These are phyloP conservation scores for Senna tora DNA, from an alignment of 306 rosid genomes.

Conservation along the genomic window DNA sequence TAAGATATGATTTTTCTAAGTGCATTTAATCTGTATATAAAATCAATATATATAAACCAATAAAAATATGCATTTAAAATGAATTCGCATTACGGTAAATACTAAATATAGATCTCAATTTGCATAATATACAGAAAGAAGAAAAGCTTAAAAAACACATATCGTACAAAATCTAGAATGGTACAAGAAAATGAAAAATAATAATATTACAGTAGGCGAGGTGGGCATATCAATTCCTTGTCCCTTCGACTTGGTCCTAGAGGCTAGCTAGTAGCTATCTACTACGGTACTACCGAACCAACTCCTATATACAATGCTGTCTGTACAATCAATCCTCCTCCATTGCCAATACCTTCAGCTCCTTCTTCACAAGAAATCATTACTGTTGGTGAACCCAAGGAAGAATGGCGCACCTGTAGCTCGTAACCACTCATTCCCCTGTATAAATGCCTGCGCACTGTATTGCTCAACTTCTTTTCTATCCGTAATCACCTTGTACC, in stretches of 20 bases:
- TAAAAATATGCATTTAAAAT: too few species aligned
- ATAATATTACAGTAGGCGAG: neutral
- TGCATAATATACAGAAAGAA: too few species aligned
- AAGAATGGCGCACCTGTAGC: slow-evolving; percentile 29
- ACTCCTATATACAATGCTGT: too few species aligned
- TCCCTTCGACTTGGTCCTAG: neutral
- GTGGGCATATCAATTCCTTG: neutral
- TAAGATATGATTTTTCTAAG: too few species aligned
- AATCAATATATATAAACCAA: too few species aligned
- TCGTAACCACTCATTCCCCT: slow-evolving; percentile 39
- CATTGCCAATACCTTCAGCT: too few species aligned
- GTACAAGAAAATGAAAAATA: too few species aligned
- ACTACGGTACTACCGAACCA: neutral
- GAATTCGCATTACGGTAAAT: too few species aligned
- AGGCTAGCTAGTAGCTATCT: neutral
- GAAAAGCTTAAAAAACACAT: neutral
- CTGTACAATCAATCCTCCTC: too few species aligned
- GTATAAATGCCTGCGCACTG: slow-evolving; percentile 32
- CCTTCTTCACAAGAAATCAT: neutral
- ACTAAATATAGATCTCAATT: too few species aligned
- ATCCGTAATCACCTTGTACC: slow-evolving; percentile 36
- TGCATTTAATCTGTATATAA: too few species aligned
- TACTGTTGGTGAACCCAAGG: slow-evolving; percentile 25
- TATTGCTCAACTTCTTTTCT: slow-evolving; percentile 37
- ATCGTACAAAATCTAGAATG: neutral